Percentiles rank a stretch among this genome's conserved stretches.
These are phyloP conservation scores for Rhizopogon vulgaris DNA, from an alignment of 768 basidiomycete species.

Conservation along the genomic window DNA sequence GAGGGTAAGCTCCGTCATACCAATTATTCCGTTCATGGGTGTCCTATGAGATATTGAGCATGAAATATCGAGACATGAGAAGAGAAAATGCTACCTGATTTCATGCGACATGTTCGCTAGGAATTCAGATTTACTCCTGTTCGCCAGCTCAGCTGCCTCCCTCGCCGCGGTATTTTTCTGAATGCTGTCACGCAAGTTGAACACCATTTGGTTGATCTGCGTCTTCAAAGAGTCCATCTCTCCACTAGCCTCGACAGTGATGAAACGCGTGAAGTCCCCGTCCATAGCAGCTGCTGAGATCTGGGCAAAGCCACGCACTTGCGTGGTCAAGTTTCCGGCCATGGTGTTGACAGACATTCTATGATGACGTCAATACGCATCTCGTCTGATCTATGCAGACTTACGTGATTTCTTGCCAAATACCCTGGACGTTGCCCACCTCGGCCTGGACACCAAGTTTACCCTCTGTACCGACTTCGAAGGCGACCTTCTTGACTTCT, in stretches of 20 bases:
- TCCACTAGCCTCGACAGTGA: constrained; percentile 96
- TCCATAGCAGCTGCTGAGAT: constrained; percentile 98
- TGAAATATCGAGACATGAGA: background rate
- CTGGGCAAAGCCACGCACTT: constrained; percentile 98
- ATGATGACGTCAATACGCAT: constrained; percentile 2
- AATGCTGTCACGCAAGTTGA: constrained; percentile 91
- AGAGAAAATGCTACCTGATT: constrained; percentile 60
- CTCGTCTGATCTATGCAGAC: constrained; percentile 22
- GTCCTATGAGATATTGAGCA: constrained; percentile 51
- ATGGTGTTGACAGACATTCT: constrained; percentile 97
- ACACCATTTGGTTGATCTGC: constrained; percentile 99
- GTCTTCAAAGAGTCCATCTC: constrained; percentile 99
- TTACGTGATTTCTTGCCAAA: constrained; percentile 98
- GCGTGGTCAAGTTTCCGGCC: constrained; percentile 94
- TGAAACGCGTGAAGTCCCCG: constrained; percentile 97
- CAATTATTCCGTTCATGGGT: constrained; percentile 99
- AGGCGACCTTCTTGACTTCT: constrained; percentile 90
- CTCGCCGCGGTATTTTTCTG: constrained; percentile 98
- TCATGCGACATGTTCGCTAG: constrained; percentile 99
- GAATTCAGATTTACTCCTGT: constrained; percentile 95
- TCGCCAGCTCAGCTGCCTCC: constrained; percentile 97
- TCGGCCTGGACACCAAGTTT: constrained; percentile 97
- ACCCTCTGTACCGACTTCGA: constrained; percentile 98
- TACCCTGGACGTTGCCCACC: constrained; percentile 93
- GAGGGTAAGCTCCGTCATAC: constrained; percentile 98